Percentiles rank a stretch among this genome's conserved stretches.
phyloP scores from a whole-genome alignment of 495 filamentous ascomycete genomes.

The Xylaria grammica region DNA sequence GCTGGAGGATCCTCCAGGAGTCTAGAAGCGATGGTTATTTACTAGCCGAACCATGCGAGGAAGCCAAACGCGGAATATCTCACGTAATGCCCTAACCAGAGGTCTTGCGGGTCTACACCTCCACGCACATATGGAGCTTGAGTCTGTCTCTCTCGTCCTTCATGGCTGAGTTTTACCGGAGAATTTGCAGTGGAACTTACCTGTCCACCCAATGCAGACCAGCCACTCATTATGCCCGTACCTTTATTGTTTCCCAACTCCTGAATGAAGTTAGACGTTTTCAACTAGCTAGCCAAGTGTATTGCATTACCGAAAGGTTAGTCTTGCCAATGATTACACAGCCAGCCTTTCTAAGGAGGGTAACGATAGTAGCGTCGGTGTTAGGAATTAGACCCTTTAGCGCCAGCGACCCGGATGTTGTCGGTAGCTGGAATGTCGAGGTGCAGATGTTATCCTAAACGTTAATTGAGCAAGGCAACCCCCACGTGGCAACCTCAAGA shows the following conservation, averaged over 20 bases:
- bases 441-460: constrained; percentile 1
- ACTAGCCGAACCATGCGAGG: not conserved
- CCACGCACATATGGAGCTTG: constrained; percentile 40
- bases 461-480: not conserved
- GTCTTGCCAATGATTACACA: not conserved
- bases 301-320: not conserved
- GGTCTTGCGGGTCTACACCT: constrained; percentile 33
- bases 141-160: not conserved
- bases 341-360: not conserved
- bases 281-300: not conserved
- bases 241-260: not conserved
- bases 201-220: constrained; percentile 33
- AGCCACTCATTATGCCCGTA: constrained; percentile 22
- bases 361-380: not conserved
- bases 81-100: constrained; percentile 13
- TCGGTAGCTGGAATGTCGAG: not conserved
- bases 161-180: not conserved
- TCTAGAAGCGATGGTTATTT: not conserved
- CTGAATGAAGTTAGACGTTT: not conserved
- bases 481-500: not conserved
- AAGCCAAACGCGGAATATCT: no score
- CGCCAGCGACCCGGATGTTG: not conserved
- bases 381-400: not conserved
- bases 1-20: constrained; percentile 40
- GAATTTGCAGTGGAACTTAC: not conserved